A percentile compares a stretch with the other conserved stretches of the same genome.
phyloP scores from a whole-genome alignment of 2,329 filamentous ascomycete genomes.

The Eurotiales sp. region DNA sequence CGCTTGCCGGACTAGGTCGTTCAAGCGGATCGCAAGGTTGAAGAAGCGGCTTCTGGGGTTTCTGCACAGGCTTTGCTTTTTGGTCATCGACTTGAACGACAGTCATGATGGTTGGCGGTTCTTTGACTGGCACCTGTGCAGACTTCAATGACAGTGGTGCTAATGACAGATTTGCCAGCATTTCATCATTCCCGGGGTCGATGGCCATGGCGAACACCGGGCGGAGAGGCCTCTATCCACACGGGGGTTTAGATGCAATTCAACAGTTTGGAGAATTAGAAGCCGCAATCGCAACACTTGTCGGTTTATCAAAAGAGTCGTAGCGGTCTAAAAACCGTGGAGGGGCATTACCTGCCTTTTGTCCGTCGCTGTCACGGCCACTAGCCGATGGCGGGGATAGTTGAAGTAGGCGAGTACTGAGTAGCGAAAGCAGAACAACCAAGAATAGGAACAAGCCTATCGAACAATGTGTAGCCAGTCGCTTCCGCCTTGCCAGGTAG shows the following conservation, averaged over 20 bases:
- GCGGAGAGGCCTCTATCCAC: background rate
- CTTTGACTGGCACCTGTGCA: background rate
- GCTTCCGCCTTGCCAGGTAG: no score
- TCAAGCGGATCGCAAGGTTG: conserved; percentile 8
- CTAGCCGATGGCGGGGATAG: no score
- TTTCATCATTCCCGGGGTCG: background rate
- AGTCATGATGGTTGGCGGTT: background rate
- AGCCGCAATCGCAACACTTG: no score
- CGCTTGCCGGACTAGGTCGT: background rate
- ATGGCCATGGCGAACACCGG: background rate
- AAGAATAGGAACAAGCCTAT: no score
- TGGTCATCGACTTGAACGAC: background rate
- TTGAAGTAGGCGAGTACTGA: no score
- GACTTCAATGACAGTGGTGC: background rate
- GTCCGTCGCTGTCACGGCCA: no score
- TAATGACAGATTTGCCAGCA: conserved; percentile 7
- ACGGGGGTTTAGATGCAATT: background rate
- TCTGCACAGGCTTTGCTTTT: background rate
- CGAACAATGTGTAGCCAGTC: no score
- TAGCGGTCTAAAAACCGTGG: no score
- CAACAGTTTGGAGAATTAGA: background rate
- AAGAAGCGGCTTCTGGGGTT: background rate
- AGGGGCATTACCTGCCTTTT: no score
- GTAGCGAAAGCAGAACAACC: no score
- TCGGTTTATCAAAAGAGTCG: no score